Base-by-base conservation (phyloP, 495 filamentous ascomycete species). In the Penicillium tannophilum region DNA sequence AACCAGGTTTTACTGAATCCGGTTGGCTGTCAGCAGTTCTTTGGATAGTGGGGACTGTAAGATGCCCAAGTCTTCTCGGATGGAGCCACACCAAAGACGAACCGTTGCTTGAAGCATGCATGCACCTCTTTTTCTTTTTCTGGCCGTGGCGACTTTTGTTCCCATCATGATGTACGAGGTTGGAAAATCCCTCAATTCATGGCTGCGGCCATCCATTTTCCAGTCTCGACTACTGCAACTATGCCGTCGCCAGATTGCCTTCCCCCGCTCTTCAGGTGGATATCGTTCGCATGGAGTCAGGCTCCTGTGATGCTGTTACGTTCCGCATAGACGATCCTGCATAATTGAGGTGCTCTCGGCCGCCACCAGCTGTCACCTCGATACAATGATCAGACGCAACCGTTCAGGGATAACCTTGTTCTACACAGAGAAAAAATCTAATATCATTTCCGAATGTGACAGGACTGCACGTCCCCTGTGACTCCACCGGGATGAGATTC, bases 121-220 rank as follows among this genome's bases (percentile, higher is more conserved):
- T 74, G 71, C 68, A 72, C 60, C 69, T 68, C 64, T 36, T 68
- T 58, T 41, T 41, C 6, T 41, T 41, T 17, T 41, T 41, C 14
- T 68, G 63, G 24, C 65, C 66, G 73, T 79, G 76, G 74, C 72
- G 59, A 65, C 47, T 63, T 69, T 60, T 59, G 52, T 70, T 61
- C 64, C 54, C 52, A 64, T 62, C 43, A 57, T 62, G 62, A 67
- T 72, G 66, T 53, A 69, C 59, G 58, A 70, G 42, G 53, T 63
- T 55, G 49, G 65, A 77, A 77, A 78, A 79, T 77, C 72, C 75
- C 77, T 74, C 77, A 80, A 58, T 66, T 41, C 59, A 66, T 68
- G 63, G 64, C 59, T 66, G 52, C 55, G 36, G 52, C 60, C 50
- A 62, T 62, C 62, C 63, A 56, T 24, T 68, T 57, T 66, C 55